Conservation (phyloP, 139 green algal genomes). For the Micractinium sp. region DNA sequence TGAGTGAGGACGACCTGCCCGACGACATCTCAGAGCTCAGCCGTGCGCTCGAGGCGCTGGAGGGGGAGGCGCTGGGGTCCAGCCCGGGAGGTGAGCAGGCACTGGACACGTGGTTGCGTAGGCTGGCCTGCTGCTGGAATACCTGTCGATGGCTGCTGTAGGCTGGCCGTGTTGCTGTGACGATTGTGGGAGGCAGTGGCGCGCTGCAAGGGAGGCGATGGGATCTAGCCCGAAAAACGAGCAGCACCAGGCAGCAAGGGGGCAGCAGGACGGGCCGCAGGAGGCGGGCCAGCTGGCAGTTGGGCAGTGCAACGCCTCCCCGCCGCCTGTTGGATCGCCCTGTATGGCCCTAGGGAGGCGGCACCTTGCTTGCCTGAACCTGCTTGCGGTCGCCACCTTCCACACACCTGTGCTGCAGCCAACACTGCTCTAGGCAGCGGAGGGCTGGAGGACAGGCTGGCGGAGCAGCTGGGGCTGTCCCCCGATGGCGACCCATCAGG, state of each 20-base stretch:
- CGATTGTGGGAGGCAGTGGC: no score
- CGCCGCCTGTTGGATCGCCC: no score
- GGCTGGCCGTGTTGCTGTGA: neutral
- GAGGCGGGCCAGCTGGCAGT: no score
- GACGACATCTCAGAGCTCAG: constrained; percentile 47
- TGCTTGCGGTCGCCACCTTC: neutral
- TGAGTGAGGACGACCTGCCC: constrained; percentile 28
- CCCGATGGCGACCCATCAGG: constrained; percentile 15
- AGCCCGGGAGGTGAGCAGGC: constrained; percentile 10
- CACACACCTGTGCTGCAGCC: neutral
- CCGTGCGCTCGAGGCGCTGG: constrained; percentile 37
- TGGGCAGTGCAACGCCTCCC: no score
- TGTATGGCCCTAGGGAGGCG: no score
- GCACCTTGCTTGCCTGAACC: neutral
- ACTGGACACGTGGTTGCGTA: no score
- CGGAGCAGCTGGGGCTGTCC: constrained; percentile 25
- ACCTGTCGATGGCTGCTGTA: neutral
- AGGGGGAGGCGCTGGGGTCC: constrained; percentile 32
- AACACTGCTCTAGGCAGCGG: neutral
- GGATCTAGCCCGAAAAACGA: no score
- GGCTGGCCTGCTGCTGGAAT: neutral
- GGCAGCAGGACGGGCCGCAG: no score
- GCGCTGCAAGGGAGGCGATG: neutral
- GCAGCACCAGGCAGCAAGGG: no score
- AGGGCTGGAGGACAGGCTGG: constrained; percentile 16